Evolutionary conservation across 1,139 yeast species (phyloP), one percentile per base, ranked within the genome.

Genomic region (Protomyces inundatus): DNA sequence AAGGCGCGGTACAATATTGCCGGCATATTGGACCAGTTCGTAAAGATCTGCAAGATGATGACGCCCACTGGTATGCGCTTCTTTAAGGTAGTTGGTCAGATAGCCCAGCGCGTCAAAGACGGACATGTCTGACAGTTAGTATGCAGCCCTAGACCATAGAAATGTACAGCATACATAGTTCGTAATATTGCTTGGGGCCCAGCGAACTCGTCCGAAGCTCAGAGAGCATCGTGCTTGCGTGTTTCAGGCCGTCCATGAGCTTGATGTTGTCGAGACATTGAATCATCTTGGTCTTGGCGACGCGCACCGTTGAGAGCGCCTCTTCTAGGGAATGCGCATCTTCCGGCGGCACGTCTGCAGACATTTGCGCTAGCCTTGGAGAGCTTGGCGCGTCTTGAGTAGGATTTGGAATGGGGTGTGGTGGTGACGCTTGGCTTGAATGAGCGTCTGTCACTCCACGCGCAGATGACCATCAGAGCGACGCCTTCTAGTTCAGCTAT

Each of bases 121-220:
- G 61, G 87, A 80, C 66, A 65, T 65, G 34, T 65, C 66, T 65
- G 10, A 1, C n/a, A 16, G 45, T n/a, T 10, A 32, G 42, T 14
- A 12, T 9, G 10, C 9, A 14, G 10, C 16, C 6, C 3, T 23
- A 9, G 6, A 6, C 12, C 16, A 16, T 14, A 7, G 16, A 4
- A 12, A 12, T 12, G n/a, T 3, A 10, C 32, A 1, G 36, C 73
- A 90, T 88, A 76, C 93, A 93, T 58, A 95, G 77, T 74, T 93
- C 98, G 74, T 93, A 93, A 78, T 93, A 93, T 73, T 89, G 95
- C 74, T 91, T 91, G 0, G 98, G 98, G 2, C 90, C 81, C 68
- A 90, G 79, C 60, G 81, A 80, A 59, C 86, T 84, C 9, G 93
- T 87, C 64, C 98, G 80, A 61, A 93, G 78, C 74, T 93, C 98